Conservation (phyloP, 2,329 filamentous ascomycete species). For the Microdochium paspali region DNA sequence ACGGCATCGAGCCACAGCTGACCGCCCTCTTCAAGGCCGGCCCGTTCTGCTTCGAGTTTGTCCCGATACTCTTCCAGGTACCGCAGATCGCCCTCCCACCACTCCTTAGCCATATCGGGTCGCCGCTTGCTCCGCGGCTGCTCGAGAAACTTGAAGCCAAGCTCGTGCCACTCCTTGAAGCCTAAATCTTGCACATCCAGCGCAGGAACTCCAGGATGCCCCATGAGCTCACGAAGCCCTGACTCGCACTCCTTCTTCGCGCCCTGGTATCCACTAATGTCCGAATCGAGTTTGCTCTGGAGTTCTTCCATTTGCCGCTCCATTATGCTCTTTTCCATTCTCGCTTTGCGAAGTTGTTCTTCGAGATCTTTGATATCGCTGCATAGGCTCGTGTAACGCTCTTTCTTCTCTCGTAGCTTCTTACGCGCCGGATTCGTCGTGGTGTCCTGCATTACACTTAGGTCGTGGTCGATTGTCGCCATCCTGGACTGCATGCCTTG, state of each 20-base stretch:
- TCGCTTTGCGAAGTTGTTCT: conserved; percentile 50
- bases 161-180: conserved; percentile 14
- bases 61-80: conserved; percentile 43
- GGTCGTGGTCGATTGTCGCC: conserved; percentile 38
- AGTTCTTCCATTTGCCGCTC: conserved; percentile 51
- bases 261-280: conserved; percentile 61
- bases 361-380: conserved; percentile 58
- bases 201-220: conserved; percentile 43
- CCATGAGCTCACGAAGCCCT: conserved; percentile 50
- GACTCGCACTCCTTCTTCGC: conserved; percentile 57
- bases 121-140: conserved; percentile 58
- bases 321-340: conserved; percentile 49
- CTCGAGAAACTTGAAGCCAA: conserved; percentile 45
- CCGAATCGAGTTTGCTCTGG: conserved; percentile 57
- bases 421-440: conserved; percentile 47
- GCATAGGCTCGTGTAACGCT: conserved; percentile 44
- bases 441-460: conserved; percentile 43
- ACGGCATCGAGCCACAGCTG: conserved; percentile 57
- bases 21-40: conserved; percentile 58
- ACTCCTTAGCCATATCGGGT: conserved; percentile 58
- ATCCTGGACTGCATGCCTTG: conserved; percentile 40
- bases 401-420: conserved; percentile 50
- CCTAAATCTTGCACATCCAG: conserved; percentile 21
- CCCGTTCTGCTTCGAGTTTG: conserved; percentile 50
- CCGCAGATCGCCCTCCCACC: conserved; percentile 57